Percentiles rank a stretch among this genome's conserved stretches.
Evolutionary conservation across 306 rosid species (phyloP).

Genomic region (Cucumis hystrix): DNA sequence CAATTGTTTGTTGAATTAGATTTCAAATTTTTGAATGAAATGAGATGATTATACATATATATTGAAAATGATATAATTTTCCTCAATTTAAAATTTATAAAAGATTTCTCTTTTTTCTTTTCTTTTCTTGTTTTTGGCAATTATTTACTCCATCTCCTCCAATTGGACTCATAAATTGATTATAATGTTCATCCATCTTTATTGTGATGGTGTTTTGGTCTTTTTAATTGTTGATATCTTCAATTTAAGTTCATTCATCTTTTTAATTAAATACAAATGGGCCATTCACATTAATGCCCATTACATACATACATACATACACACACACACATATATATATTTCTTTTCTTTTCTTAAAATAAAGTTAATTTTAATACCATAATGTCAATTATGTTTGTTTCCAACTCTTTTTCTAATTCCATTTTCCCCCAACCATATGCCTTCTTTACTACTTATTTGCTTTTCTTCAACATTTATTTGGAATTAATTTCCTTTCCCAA

Average conservation of each 20-base stretch:
- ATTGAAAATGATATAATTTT: not conserved
- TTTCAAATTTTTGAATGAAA: too few species aligned
- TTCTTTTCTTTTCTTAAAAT: too few species aligned
- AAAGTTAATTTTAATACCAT: too few species aligned
- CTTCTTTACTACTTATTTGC: not conserved
- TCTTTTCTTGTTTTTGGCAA: too few species aligned
- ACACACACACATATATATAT: too few species aligned
- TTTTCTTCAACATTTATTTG: not conserved
- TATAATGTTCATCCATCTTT: not conserved
- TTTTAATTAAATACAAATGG: not conserved
- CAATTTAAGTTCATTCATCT: not conserved
- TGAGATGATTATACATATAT: too few species aligned
- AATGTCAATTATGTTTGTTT: not conserved
- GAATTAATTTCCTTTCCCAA: not conserved
- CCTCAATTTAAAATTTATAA: not conserved
- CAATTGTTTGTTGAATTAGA: too few species aligned
- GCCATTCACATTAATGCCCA: constrained; percentile 2
- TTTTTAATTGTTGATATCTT: not conserved
- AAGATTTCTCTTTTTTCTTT: not conserved
- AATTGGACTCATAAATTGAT: not conserved
- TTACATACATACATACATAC: too few species aligned
- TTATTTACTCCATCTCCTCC: not conserved
- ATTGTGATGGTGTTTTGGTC: not conserved
- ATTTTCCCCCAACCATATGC: not conserved
- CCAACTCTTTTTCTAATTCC: not conserved